Percentiles rank a stretch among this genome's conserved stretches.
phyloP scores from a whole-genome alignment of 2,329 filamentous ascomycete genomes.

The Beauveria asiatica region DNA sequence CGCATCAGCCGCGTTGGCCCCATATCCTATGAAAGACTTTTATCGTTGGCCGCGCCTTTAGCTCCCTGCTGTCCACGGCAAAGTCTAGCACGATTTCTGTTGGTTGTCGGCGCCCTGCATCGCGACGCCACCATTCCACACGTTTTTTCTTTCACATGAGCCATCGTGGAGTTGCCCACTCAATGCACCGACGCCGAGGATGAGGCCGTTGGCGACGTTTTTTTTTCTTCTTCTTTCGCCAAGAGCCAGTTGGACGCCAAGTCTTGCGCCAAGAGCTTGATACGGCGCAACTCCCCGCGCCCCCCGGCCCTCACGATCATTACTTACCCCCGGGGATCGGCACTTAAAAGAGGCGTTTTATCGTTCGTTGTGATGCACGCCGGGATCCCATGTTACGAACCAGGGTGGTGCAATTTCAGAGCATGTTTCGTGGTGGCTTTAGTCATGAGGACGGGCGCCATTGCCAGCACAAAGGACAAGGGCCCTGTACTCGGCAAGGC shows the following conservation, averaged over 20 bases:
- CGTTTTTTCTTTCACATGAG: conserved; percentile 49
- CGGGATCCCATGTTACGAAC: conserved; percentile 37
- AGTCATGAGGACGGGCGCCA: conserved; percentile 41
- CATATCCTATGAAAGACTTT: conserved; percentile 25
- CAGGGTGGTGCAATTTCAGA: conserved; percentile 26
- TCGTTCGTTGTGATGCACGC: conserved; percentile 43
- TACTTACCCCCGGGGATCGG: conserved; percentile 42
- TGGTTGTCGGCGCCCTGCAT: conserved; percentile 34
- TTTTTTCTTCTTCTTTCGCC: conserved; percentile 27
- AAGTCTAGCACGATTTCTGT: too few relatives aligned
- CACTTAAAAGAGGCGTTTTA: conserved; percentile 38
- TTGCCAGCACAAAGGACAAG: conserved; percentile 40
- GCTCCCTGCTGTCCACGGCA: conserved; percentile 30
- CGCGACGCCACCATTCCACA: conserved; percentile 38
- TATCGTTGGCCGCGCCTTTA: conserved; percentile 25
- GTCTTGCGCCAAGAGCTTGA: conserved; percentile 18
- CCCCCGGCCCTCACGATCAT: conserved; percentile 30
- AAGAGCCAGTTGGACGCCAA: conserved; percentile 21
- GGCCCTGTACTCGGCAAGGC: conserved; percentile 39
- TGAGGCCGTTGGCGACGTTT: conserved; percentile 33
- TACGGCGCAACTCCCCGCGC: conserved; percentile 28
- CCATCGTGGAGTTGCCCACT: conserved; percentile 36
- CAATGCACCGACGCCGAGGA: conserved; percentile 22
- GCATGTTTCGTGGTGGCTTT: conserved; percentile 32
- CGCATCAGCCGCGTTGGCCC: conserved; percentile 23